These are phyloP conservation scores for Rauvolfia tetraphylla DNA, from an alignment of 257 asterid species.

Conservation along the genomic window DNA sequence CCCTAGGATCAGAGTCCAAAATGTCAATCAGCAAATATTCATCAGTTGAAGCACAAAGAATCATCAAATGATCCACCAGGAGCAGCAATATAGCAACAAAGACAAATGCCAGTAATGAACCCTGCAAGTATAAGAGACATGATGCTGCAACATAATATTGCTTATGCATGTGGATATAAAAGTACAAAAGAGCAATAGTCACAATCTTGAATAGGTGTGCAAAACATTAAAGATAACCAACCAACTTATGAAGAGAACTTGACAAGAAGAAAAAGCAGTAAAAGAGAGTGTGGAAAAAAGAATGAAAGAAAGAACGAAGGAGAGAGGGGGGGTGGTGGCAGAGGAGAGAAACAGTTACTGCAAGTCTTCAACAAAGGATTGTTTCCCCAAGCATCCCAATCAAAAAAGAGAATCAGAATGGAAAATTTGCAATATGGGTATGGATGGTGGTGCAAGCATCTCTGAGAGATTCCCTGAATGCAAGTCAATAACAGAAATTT, in stretches of 20 bases:
- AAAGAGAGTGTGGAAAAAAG: background rate
- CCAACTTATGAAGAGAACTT: background rate
- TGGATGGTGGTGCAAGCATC: background rate
- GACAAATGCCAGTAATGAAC: background rate
- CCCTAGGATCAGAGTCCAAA: slow-evolving; percentile 8
- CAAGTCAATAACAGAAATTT: background rate
- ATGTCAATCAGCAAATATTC: background rate
- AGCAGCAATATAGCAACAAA: no score
- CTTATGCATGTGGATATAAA: background rate
- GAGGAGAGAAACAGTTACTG: background rate
- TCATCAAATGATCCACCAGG: background rate
- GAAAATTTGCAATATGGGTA: background rate
- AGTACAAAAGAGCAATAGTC: background rate
- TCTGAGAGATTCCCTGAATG: background rate
- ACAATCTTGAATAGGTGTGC: background rate
- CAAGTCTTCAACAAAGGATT: no score
- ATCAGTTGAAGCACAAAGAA: background rate
- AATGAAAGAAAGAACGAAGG: background rate
- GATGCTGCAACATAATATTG: background rate
- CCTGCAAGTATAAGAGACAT: background rate
- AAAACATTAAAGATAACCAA: background rate
- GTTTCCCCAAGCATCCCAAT: no score
- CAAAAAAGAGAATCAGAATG: background rate
- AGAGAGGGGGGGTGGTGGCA: no score
- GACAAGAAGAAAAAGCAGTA: background rate